These are phyloP conservation scores for Rickenella mellea DNA, from an alignment of 768 basidiomycete species.

Conservation along the genomic window DNA sequence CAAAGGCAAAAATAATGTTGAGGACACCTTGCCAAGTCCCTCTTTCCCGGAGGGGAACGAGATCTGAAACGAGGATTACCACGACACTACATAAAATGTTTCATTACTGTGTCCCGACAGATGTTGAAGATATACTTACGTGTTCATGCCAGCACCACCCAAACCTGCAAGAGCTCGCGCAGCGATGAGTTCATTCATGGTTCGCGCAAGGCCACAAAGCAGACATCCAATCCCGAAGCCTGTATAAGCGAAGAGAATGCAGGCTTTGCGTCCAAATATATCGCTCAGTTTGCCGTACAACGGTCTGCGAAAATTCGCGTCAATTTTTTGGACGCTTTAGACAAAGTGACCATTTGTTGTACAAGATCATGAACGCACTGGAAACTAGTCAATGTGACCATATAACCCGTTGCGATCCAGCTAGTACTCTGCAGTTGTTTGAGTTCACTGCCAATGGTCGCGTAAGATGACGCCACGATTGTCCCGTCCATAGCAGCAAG, in stretches of 20 bases:
- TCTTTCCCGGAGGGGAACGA: constrained; percentile 49
- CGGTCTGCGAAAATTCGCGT: constrained; percentile 27
- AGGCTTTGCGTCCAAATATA: constrained; percentile 53
- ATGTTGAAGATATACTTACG: constrained; percentile 28
- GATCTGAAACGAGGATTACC: constrained; percentile 58
- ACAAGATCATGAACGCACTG: constrained; percentile 30
- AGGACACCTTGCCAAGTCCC: constrained; percentile 68
- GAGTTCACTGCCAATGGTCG: constrained; percentile 34
- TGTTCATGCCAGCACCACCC: constrained; percentile 54
- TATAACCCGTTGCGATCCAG: constrained; percentile 58
- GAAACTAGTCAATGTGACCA: constrained; percentile 50
- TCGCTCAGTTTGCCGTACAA: constrained; percentile 56
- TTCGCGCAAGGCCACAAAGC: constrained; percentile 41
- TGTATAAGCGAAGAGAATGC: constrained; percentile 44
- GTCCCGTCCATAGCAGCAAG: constrained; percentile 23
- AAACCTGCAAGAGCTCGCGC: constrained; percentile 49
- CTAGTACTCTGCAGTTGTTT: constrained; percentile 55
- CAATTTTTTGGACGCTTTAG: neutral
- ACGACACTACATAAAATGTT: constrained; percentile 33
- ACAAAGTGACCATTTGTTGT: neutral
- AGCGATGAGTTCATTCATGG: constrained; percentile 43
- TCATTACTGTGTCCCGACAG: neutral
- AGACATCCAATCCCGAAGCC: constrained; percentile 47
- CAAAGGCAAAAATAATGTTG: constrained; percentile 51
- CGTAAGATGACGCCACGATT: constrained; percentile 23